phyloP scores from a whole-genome alignment of 148 eudicot genomes.

The Persicaria maculosa region DNA sequence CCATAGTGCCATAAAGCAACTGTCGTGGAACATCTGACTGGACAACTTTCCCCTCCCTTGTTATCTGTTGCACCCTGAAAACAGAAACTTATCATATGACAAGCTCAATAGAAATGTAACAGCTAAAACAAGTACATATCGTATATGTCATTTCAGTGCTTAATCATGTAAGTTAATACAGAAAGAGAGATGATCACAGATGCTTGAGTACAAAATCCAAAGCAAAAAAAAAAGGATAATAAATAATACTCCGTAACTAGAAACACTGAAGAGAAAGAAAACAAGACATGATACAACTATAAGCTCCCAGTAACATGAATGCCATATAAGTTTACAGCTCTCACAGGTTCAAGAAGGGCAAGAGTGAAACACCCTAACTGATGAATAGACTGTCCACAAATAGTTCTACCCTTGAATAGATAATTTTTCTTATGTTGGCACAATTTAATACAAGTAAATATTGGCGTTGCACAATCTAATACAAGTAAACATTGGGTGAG shows the following conservation, averaged over 20 bases:
- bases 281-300: background rate
- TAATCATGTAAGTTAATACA: no score
- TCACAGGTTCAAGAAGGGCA: background rate
- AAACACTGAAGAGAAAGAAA: background rate
- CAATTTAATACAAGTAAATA: background rate
- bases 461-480: background rate
- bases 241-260: background rate
- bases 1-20: conserved; percentile 93
- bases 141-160: no score
- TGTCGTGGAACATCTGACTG: conserved; percentile 84
- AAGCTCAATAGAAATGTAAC: background rate
- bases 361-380: background rate
- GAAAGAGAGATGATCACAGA: background rate
- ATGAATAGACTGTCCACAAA: background rate
- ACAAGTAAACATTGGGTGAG: background rate
- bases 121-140: background rate
- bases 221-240: background rate
- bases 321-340: background rate
- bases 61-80: conserved; percentile 75
- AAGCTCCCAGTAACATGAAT: background rate
- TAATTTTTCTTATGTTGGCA: background rate
- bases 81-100: conserved; percentile 1
- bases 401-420: background rate
- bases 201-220: background rate
- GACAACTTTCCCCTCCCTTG: conserved; percentile 78